phyloP scores from a whole-genome alignment of 2,329 filamentous ascomycete genomes.

The Mariannaea elegans region DNA sequence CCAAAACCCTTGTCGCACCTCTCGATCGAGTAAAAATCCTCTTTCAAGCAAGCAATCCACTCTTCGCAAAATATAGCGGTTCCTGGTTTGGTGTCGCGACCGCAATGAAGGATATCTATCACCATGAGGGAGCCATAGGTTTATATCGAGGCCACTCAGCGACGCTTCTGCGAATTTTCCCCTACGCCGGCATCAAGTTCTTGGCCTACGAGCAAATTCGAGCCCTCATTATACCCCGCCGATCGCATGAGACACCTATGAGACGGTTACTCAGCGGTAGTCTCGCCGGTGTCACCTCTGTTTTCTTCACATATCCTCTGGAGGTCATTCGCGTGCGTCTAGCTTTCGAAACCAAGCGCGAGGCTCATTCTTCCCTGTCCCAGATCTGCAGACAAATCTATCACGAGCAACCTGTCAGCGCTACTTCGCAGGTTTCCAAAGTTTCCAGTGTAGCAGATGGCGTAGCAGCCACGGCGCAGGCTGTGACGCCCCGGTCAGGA shows the following conservation, averaged over 20 bases:
- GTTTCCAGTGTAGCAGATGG: constrained; percentile 43
- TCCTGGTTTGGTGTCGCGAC: constrained; percentile 86
- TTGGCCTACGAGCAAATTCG: constrained; percentile 97
- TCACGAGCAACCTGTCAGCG: constrained; percentile 68
- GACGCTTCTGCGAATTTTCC: constrained; percentile 92
- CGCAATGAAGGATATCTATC: constrained; percentile 86
- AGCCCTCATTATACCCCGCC: constrained; percentile 74
- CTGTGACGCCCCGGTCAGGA: constrained; percentile 68
- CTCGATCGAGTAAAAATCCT: constrained; percentile 98
- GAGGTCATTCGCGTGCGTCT: constrained; percentile 92
- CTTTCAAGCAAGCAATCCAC: constrained; percentile 93
- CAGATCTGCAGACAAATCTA: constrained; percentile 89
- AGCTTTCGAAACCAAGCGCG: constrained; percentile 89
- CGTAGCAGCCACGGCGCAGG: constrained; percentile 44
- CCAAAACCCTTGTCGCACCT: constrained; percentile 93
- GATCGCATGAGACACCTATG: constrained; percentile 79
- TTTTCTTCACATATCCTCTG: constrained; percentile 95
- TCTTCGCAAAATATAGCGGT: constrained; percentile 91
- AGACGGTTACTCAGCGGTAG: constrained; percentile 79
- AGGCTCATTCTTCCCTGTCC: constrained; percentile 74
- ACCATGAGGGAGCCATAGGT: constrained; percentile 75
- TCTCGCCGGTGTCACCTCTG: constrained; percentile 84
- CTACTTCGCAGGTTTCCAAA: constrained; percentile 43
- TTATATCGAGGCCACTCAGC: constrained; percentile 95
- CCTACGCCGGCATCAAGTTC: constrained; percentile 98